Conservation (phyloP, 495 filamentous ascomycete species). For the Penicillium subrubescens region DNA sequence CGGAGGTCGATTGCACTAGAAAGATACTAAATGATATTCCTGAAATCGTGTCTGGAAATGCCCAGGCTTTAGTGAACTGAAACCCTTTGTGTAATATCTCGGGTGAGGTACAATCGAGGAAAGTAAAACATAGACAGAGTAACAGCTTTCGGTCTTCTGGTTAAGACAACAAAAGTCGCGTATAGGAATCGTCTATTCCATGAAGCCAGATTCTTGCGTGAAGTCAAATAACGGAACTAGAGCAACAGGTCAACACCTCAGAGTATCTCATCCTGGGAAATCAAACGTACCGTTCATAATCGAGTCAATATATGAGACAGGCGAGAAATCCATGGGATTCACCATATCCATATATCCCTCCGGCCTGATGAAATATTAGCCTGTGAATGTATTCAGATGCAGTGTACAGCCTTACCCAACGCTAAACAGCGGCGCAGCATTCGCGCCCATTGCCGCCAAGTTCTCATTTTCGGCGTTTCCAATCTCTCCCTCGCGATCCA, state of each 20-base stretch:
- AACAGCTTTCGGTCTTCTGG: too few species aligned
- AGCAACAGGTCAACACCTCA: background rate
- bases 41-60: too few species aligned
- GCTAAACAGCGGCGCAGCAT: background rate
- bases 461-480: slow-evolving; percentile 8
- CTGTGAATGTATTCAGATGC: background rate
- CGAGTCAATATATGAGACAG: slow-evolving; percentile 37
- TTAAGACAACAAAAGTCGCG: too few species aligned
- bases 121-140: too few species aligned
- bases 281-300: slow-evolving; percentile 39
- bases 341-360: slow-evolving; percentile 15
- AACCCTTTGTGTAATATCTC: background rate
- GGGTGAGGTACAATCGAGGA: too few species aligned
- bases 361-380: slow-evolving; percentile 3
- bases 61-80: too few species aligned
- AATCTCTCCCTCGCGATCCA: slow-evolving; percentile 21
- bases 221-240: slow-evolving; percentile 36
- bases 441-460: background rate
- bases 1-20: too few species aligned
- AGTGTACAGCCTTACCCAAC: slow-evolving; percentile 13
- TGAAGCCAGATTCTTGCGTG: slow-evolving; percentile 22
- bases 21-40: too few species aligned
- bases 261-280: background rate
- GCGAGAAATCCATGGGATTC: slow-evolving; percentile 29
- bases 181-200: slow-evolving; percentile 3